Evolutionary conservation across 2,329 filamentous ascomycete genomes (phyloP).

Genomic region (Biscogniauxia sp.): DNA sequence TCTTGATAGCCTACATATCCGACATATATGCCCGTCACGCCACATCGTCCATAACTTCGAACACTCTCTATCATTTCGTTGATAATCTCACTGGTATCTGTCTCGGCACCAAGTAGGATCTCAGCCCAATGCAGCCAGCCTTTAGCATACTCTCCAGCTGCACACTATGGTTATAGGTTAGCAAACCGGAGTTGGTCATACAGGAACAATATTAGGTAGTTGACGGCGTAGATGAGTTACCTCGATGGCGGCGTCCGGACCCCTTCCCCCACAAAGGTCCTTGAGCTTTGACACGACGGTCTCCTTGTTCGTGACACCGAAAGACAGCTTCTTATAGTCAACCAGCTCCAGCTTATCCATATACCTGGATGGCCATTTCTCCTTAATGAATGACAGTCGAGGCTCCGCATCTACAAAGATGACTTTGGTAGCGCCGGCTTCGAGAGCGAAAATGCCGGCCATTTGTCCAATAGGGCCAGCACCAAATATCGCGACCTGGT

Average conservation of each 20-base stretch:
- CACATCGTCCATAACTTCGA: slow-evolving; percentile 68
- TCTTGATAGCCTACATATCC: slow-evolving; percentile 50
- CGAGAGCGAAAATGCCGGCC: slow-evolving; percentile 70
- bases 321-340: slow-evolving; percentile 61
- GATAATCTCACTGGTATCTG: slow-evolving; percentile 77
- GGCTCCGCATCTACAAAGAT: slow-evolving; percentile 76
- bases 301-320: slow-evolving; percentile 54
- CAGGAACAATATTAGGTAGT: not conserved
- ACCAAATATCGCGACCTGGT: slow-evolving; percentile 81
- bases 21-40: slow-evolving; percentile 71
- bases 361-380: slow-evolving; percentile 52
- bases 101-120: slow-evolving; percentile 66
- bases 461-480: slow-evolving; percentile 86
- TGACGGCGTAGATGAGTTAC: slow-evolving; percentile 12
- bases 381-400: slow-evolving; percentile 66
- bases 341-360: slow-evolving; percentile 60
- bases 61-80: slow-evolving; percentile 80
- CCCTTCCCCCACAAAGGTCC: slow-evolving; percentile 68
- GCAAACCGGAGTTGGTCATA: slow-evolving; percentile 16
- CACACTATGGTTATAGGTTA: slow-evolving; percentile 54
- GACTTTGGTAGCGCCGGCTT: slow-evolving; percentile 71
- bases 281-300: slow-evolving; percentile 72
- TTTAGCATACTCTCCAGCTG: slow-evolving; percentile 60
- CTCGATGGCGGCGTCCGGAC: slow-evolving; percentile 65
- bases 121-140: slow-evolving; percentile 60